Evolutionary conservation across 345 rosid species (phyloP), one percentile per base, ranked within the genome.

Genomic region (Brassica nigra): DNA sequence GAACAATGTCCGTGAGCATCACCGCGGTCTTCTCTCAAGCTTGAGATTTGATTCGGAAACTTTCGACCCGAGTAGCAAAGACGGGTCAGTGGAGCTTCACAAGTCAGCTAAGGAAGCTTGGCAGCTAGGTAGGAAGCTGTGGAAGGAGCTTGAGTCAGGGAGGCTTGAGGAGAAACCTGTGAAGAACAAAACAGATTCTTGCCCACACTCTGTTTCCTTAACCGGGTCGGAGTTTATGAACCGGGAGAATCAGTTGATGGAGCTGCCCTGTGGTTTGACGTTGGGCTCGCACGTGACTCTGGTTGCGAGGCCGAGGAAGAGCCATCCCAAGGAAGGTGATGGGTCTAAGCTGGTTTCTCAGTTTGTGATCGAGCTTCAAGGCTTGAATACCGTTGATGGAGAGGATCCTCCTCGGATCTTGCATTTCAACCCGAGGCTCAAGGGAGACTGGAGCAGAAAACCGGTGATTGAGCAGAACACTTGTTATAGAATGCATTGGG

Each of bases 401-500:
- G 98, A 94, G 87, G 98, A 92, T 57, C 98, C 98, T n/a, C 98
- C 97, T 4, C 81, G 92, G 86, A 86, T 94, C 75, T 77, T 94
- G 74, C 98, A 92, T 82, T 92, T 94, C 57, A 94, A 94, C 71
- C 97, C 98, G 7, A 87, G 98, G 88, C 79, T 94, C 7, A 94
- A 86, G 34, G 98, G 98, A 33, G 98, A 94, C 82, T 94, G 97
- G 93, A 92, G 97, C 55, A 79, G 76, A 9, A 86, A 82, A 78
- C 95, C 98, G 2, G 95, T 92, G 67, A 94, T 94, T 80, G 98
- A 94, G 81, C 97, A 86, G 90, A 94, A 94, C 80, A 94, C 95
- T 78, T 94, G 98, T 62, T 94, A 91, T 65, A 84, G 97, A 68
- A 91, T 91, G 97, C 98, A 94, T 64, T 94, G 98, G 98, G 97